These are phyloP conservation scores for Cudoniella acicularis DNA, from an alignment of 495 filamentous ascomycete species.

Conservation along the genomic window DNA sequence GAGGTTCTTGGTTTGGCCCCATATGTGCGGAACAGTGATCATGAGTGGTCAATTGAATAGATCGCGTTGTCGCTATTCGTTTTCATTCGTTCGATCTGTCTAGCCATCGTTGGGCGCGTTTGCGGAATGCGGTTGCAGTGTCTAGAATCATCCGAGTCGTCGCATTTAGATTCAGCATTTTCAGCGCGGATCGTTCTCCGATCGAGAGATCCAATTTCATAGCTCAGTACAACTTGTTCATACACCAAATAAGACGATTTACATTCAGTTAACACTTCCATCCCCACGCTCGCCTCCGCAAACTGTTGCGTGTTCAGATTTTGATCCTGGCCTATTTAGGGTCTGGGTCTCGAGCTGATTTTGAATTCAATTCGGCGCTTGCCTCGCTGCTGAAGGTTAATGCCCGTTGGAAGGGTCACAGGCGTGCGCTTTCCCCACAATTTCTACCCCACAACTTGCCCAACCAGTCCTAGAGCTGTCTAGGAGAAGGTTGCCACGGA, in stretches of 20 bases:
- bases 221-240: not conserved
- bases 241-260: not conserved
- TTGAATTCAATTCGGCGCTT: not conserved
- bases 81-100: not conserved
- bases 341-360: not conserved
- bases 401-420: not conserved
- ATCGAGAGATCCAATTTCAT: not conserved
- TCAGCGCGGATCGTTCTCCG: not conserved
- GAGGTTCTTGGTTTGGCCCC: constrained; percentile 34
- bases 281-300: not conserved
- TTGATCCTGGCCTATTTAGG: not conserved
- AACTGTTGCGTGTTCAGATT: not conserved
- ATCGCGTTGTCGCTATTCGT: not conserved
- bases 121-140: not conserved
- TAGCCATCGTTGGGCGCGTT: not conserved
- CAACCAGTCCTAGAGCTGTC: not conserved
- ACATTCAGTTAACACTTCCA: not conserved
- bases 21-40: constrained; percentile 33
- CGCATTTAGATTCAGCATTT: not conserved
- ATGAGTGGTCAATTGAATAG: constrained; percentile 1
- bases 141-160: not conserved
- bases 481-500: not conserved
- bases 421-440: not conserved
- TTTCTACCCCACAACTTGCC: too few relatives aligned
- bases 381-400: not conserved